Evolutionary conservation across 192 early-diverging fungal species (phyloP).

Genomic region (Irineochytrium annulatum): DNA sequence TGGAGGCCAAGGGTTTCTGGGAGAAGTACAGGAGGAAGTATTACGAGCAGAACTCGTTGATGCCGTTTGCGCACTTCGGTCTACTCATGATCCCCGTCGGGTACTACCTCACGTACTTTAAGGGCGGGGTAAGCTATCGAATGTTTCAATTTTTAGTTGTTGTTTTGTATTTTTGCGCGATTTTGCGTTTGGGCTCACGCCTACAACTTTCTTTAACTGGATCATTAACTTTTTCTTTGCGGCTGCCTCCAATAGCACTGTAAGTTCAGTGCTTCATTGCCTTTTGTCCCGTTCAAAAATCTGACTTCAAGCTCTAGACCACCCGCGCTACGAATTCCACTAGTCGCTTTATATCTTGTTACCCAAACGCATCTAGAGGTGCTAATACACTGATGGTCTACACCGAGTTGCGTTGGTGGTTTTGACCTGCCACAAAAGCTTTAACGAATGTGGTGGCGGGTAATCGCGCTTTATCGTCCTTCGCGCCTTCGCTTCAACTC

Average conservation of each 20-base stretch:
- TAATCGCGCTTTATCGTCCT: too few species aligned
- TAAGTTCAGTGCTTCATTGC: conserved; percentile 9
- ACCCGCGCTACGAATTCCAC: conserved; percentile 50
- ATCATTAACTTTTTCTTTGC: too few species aligned
- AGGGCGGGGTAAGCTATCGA: conserved; percentile 33
- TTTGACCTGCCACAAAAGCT: too few species aligned
- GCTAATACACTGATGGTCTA: too few species aligned
- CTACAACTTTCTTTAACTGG: too few species aligned
- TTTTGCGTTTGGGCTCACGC: too few species aligned
- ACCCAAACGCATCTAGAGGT: too few species aligned
- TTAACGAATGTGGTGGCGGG: too few species aligned
- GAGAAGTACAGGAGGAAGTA: conserved; percentile 44
- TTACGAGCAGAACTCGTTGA: conserved; percentile 41
- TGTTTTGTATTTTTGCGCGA: not conserved
- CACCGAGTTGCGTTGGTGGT: too few species aligned
- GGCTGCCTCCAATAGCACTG: conserved; percentile 26
- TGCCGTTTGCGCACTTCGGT: conserved; percentile 52
- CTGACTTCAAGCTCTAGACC: conserved; percentile 26
- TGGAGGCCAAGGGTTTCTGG: conserved; percentile 28
- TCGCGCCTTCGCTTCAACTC: too few species aligned
- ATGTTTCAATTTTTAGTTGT: not conserved
- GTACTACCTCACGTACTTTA: conserved; percentile 48
- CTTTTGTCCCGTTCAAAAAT: not conserved
- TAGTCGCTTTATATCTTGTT: too few species aligned
- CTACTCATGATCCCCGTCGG: conserved; percentile 42